Evolutionary conservation across 768 basidiomycete genomes (phyloP), one percentile per base, ranked within the genome.

Genomic region (Trametes gibbosa): DNA sequence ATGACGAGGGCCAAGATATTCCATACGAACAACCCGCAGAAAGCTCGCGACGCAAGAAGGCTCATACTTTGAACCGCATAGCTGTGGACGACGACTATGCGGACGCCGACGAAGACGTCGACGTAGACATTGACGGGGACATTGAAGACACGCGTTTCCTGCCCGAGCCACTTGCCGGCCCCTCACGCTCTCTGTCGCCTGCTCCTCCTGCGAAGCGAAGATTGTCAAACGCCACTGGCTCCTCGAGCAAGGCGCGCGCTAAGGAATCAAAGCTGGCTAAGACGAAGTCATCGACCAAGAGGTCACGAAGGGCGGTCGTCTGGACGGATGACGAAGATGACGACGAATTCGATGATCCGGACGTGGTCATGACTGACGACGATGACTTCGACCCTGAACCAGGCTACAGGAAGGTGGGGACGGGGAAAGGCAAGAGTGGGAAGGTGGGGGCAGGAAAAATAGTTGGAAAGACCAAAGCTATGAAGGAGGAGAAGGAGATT

Each of bases 401-500:
- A 2, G 35, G 45, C 21, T 51, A 43, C 53, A 13, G 63, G 62
- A 50, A 68, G 65, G 66, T 70, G 66, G 23, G 58, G 6, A 67
- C 29, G 29, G 29, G 4, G 50, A 77, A 71, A 68, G 62, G 58
- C 32, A 75, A 66, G 62, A 40, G 40, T 19, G 61, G 63, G 12
- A 78, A 70, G 55, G 53, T 40, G 40, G 67, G 61, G 35, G 76
- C 75, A 58, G 69, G 43, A 27, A 58, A 53, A 19, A 19, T 17
- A 8, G 43, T 5, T 14, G 53, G 21, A 10, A 52, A 29, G 53
- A 42, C 41, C 6, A 49, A 78, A 76, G 35, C 34, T 14, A 60
- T 58, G 17, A 78, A 70, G 55, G 59, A 69, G 55, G 66, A 72
- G 55, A 76, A 69, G 48, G 73, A 75, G 37, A 68, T 78, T n/a